Percentiles rank a stretch among this genome's conserved stretches.
phyloP scores from a whole-genome alignment of 768 basidiomycete species.

The Chalciporus chontae region DNA sequence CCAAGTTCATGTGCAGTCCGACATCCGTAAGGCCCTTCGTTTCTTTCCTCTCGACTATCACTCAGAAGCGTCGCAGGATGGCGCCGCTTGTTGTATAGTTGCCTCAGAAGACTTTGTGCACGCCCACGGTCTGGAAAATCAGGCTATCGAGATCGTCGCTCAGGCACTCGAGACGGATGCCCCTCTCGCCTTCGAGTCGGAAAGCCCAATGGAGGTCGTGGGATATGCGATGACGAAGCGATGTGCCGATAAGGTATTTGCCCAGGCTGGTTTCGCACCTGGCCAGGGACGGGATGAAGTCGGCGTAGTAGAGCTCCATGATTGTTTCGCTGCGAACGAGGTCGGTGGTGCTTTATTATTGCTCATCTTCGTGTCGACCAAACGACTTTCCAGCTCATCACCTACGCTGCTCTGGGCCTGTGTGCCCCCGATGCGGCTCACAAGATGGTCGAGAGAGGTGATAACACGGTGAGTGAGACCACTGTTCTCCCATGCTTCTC shows the following conservation, averaged over 20 bases:
- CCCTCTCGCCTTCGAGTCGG: conserved; percentile 58
- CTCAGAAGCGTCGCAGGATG: conserved; percentile 46
- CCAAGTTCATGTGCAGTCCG: conserved; percentile 85
- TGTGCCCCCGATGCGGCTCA: conserved; percentile 65
- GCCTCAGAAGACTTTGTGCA: conserved; percentile 80
- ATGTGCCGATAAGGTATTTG: conserved; percentile 66
- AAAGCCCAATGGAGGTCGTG: conserved; percentile 76
- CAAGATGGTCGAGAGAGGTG: conserved; percentile 67
- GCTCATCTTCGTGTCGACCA: background rate
- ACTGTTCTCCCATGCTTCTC: background rate
- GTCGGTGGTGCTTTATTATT: conserved; percentile 35
- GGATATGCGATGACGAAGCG: conserved; percentile 74
- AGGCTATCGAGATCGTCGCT: conserved; percentile 79
- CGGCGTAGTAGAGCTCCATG: conserved; percentile 83
- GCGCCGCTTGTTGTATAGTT: conserved; percentile 72
- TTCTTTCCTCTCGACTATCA: background rate
- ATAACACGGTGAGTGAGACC: conserved; percentile 64
- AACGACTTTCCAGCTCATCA: conserved; percentile 53
- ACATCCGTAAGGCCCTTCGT: conserved; percentile 53
- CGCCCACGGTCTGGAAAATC: conserved; percentile 69
- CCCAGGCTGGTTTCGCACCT: conserved; percentile 62
- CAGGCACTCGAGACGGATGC: conserved; percentile 66
- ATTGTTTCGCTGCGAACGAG: conserved; percentile 84
- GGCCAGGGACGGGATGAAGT: conserved; percentile 67
- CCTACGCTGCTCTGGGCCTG: conserved; percentile 77